Base-by-base conservation (phyloP, 495 filamentous ascomycete species). In the Penicillium paradoxum region DNA sequence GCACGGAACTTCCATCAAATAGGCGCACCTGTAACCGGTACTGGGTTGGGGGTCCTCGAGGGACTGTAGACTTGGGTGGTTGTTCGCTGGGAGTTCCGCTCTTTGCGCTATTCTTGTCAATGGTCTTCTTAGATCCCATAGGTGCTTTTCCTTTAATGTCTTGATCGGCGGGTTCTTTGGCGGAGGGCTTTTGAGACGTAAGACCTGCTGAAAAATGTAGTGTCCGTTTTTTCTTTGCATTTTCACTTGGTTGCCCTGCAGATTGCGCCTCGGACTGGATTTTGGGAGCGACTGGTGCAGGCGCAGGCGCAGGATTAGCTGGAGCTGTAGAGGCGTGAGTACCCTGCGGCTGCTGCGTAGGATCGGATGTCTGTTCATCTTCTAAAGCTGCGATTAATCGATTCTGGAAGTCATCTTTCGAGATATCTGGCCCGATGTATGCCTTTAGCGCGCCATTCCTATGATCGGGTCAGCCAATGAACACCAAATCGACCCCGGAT, bases 1-100 rank as follows among this genome's bases (percentile, higher is more conserved):
- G 83, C 42, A 97, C 80, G 13, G 82, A 89, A 27, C 81, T 82
- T 11, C 92, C 92, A 63, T 96, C 90, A 36, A 95, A 86, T 0
- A 96, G 73, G 1, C 92, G 83, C 36, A 96, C 81, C 59, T 93
- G 91, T 6, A 97, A 68, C 11, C 86, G 80, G 55, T 72, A 76
- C 46, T 74, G 58, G n/a, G 46, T 62, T 19, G 71, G 72, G 11
- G 67, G 64, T 17, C 55, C 54, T n/a, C 57, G 57, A 19, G 62
- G 49, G 8, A 45, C 51, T 17, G 45, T 37, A 15, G 57, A 45
- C 41, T 38, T 51, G 18, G 37, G 49, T 43, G 63, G 55, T 13
- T 51, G 51, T 48, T 57, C 46, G n/a, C n/a, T 34, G 5, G 49
- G 40, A 21, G 45, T 43, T 10, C 41, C 37, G 4, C 43, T 25